Base-by-base conservation (phyloP, 257 asterid species). In the Nicotiana knightiana region DNA sequence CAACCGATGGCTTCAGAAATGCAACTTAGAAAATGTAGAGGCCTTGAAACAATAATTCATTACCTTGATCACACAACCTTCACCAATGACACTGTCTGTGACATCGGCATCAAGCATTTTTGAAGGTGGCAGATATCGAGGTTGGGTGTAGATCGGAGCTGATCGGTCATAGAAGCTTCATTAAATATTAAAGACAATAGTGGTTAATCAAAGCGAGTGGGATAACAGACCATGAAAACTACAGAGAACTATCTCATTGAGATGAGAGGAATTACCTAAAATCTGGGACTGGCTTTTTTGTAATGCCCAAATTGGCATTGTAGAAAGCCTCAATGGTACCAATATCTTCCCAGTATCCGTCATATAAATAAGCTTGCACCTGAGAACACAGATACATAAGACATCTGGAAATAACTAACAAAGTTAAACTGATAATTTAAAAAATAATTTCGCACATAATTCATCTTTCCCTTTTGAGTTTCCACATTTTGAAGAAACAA, bases 321-420 rank as follows among this genome's bases (percentile, higher is more conserved):
- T 95, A 95, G 88, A 95, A 95, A 82, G 99, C 99, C 89, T 95
- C 99, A 84, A 95, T 95, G 18, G 99, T 95, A 81, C 99, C 99
- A 86, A 95, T 95, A 85, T 95, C 99, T 88, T 95, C 99, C 99
- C 98, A 95, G 89, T 95, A 95, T 83, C 99, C 99, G 83, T 95
- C 98, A 85, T 88, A 95, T 84, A 95, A 87, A 88, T 95, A 91
- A 70, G 99, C 99, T 91, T 95, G 99, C 82, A 95, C 99, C 99
- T 95, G 81, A 51, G 15, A 46, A 26, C 79, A 73, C 15, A 7
- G 1, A 48, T 26, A 6, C 79, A 15, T 73, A 26, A 73, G 62
- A 73, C 37, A 4, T 73, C 79, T 13, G 26, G 61, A 71, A 46
- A 46, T 16, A 71, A 70, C 58, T 21, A 21, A 21, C 59, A 37